A percentile compares a stretch with the other conserved stretches of the same genome.
Evolutionary conservation across 345 rosid genomes (phyloP).

Genomic region (Brassica cretica): DNA sequence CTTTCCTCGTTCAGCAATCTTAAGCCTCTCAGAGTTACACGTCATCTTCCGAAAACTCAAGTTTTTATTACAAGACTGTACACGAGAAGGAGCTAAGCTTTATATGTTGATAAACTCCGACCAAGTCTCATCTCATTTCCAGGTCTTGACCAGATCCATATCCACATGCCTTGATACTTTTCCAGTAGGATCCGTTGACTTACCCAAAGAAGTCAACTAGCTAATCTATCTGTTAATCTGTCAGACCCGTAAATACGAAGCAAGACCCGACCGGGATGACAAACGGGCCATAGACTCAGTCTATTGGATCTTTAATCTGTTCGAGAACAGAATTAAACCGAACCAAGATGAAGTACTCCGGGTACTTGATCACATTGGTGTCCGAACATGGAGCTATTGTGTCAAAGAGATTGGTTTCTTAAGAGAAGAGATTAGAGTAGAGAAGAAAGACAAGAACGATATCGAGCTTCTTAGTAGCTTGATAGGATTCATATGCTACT

Average conservation of each 20-base stretch:
- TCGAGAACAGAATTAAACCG: constrained; percentile 51
- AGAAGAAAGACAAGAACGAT: constrained; percentile 35
- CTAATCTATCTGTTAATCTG: constrained; percentile 44
- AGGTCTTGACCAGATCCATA: constrained; percentile 48
- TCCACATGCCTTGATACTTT: constrained; percentile 61
- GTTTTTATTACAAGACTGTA: constrained; percentile 63
- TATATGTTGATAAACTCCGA: constrained; percentile 65
- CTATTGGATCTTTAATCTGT: constrained; percentile 44
- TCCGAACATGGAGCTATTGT: constrained; percentile 65
- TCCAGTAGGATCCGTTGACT: constrained; percentile 44
- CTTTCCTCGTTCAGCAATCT: constrained; percentile 37
- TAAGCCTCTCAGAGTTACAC: constrained; percentile 72
- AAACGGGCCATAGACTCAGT: constrained; percentile 41
- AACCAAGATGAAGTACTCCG: constrained; percentile 37
- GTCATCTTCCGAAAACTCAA: constrained; percentile 59
- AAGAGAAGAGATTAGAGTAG: constrained; percentile 49
- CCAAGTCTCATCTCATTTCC: constrained; percentile 53
- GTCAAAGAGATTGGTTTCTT: constrained; percentile 54
- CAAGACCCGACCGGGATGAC: constrained; percentile 49
- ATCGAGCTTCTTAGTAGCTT: constrained; percentile 49
- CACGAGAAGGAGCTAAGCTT: constrained; percentile 55
- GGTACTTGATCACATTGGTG: constrained; percentile 55
- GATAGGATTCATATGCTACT: constrained; percentile 57
- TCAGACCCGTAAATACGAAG: constrained; percentile 55
- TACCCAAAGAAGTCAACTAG: constrained; percentile 58